Conservation (phyloP, 768 basidiomycete species). For the Mycena vulgaris region DNA sequence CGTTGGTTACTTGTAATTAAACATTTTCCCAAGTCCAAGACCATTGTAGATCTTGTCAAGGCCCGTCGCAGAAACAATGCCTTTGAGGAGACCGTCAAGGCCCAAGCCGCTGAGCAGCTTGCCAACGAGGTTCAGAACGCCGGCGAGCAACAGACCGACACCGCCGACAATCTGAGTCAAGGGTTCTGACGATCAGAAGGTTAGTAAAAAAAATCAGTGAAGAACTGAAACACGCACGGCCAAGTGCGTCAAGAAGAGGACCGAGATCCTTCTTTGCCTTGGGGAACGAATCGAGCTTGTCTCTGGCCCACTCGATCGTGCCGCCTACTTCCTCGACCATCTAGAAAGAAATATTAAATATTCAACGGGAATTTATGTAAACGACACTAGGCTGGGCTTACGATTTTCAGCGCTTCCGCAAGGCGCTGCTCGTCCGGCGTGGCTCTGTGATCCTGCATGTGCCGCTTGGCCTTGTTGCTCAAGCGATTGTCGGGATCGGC, state of each 20-base stretch:
- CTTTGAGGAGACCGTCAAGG: conserved; percentile 50
- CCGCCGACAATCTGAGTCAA: conserved; percentile 57
- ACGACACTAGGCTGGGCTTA: no score
- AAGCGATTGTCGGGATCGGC: no score
- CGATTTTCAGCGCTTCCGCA: no score
- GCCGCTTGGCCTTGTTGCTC: no score
- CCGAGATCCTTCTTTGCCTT: conserved; percentile 57
- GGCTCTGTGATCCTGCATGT: no score
- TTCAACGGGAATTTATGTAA: no score
- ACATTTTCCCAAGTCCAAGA: conserved; percentile 44
- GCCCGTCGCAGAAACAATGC: conserved; percentile 51
- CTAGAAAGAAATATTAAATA: no score
- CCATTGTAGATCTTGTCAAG: conserved; percentile 54
- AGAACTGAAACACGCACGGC: conserved; percentile 41
- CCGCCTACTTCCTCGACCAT: conserved; percentile 32
- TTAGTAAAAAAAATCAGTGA: neutral
- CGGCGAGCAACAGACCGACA: conserved; percentile 52
- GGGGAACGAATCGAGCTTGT: conserved; percentile 54
- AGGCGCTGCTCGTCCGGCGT: no score
- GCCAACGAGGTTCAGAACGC: conserved; percentile 55
- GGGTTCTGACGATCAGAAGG: conserved; percentile 44
- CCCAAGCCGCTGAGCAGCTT: conserved; percentile 52
- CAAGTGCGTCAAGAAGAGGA: conserved; percentile 54
- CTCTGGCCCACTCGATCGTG: conserved; percentile 56
- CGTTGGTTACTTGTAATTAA: conserved; percentile 3